Evolutionary conservation across 148 eudicot species (phyloP).

Genomic region (Persicaria maculosa): DNA sequence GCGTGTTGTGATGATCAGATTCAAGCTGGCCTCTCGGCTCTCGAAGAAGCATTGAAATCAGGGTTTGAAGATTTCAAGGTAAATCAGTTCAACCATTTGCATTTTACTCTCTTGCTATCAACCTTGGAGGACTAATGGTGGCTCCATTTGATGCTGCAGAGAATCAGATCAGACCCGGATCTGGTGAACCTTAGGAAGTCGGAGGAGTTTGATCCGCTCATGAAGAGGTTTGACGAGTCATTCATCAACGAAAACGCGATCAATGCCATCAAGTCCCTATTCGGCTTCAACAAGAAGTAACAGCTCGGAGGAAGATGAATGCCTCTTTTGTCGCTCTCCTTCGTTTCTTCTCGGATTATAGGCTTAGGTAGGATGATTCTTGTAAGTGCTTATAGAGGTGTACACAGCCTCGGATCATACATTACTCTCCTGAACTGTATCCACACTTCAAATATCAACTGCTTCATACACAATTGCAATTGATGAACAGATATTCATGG

Average conservation of each 20-base stretch:
- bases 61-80: slow-evolving; percentile 97
- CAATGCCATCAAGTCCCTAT: slow-evolving; percentile 85
- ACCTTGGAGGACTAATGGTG: background rate
- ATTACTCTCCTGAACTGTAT: background rate
- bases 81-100: background rate
- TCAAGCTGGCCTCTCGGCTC: slow-evolving; percentile 95
- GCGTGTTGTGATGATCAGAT: slow-evolving; percentile 29
- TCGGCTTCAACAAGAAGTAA: slow-evolving; percentile 81
- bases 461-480: background rate
- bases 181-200: slow-evolving; percentile 64
- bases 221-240: slow-evolving; percentile 68
- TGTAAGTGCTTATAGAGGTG: background rate
- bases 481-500: background rate
- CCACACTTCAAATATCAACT: background rate
- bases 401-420: slow-evolving; percentile 9
- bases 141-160: slow-evolving; percentile 30
- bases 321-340: background rate
- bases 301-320: background rate
- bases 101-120: slow-evolving; percentile 3
- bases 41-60: slow-evolving; percentile 78
- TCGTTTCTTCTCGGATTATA: slow-evolving; percentile 1
- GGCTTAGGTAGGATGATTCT: slow-evolving; percentile 4
- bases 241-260: slow-evolving; percentile 74
- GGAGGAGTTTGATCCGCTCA: slow-evolving; percentile 40
- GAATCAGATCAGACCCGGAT: slow-evolving; percentile 84